Base-by-base conservation (phyloP, 495 filamentous ascomycete species). In the Opeltia flavorubescens region DNA sequence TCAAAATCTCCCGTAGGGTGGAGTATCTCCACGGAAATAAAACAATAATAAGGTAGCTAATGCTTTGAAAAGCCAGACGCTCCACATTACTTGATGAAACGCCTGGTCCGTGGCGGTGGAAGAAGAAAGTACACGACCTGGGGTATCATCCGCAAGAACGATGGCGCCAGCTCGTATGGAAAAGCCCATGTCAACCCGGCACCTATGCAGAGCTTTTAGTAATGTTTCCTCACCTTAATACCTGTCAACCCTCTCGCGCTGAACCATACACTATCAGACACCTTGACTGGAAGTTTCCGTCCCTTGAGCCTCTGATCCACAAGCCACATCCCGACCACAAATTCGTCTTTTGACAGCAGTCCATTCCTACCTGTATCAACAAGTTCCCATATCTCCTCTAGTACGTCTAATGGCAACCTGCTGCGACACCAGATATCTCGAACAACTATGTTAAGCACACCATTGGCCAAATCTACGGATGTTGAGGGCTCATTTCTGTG, bases 311-410 rank as follows among this genome's bases (percentile, higher is more conserved):
- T 68, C 65, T 94, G 86, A 62, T 98, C 91, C 46, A 98, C 78
- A 39, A 98, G 68, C 91, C 91, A 98, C 72, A 89, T 78, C 11
- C 91, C 91, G 33, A 95, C 87, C 26, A 95, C 83, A 62, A 95
- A 95, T 70, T 95, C 87, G 31, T 86, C 78, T 58, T 76, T 76
- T 20, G 66, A 70, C 46, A 98, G 62, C 33, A 64, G 58, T 2
- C 84, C 84, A 20, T 68, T 66, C 11, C 69, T 59, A 11, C 68
- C 61, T 2, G 71, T 58, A 62, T 94, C 84, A 15, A 96, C 89
- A 8, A 96, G 70, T 43, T 84, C 75, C 83, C 86, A 96, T 25
- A 94, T 75, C 59, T 86, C 81, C 34, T 77, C 84, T 33, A 96
- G 66, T 54, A 79, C 72, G 50, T 80, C 66, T 15, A 58, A 50